These are phyloP conservation scores for Termitomyces sp. DNA, from an alignment of 768 basidiomycete species.

Conservation along the genomic window DNA sequence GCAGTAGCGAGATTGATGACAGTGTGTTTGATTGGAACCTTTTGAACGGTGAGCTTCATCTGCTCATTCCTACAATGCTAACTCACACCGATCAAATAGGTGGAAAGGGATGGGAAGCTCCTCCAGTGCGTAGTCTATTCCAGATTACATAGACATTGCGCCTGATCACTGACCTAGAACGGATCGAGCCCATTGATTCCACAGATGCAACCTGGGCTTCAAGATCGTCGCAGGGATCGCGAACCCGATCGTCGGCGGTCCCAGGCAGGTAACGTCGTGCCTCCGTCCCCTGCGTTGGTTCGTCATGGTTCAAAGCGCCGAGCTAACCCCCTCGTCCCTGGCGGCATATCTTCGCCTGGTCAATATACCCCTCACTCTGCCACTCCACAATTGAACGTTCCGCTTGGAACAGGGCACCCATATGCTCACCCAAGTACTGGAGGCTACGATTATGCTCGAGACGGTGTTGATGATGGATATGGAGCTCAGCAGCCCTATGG, in stretches of 20 bases:
- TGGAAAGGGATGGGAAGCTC: constrained; percentile 93
- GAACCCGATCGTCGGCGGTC: constrained; percentile 62
- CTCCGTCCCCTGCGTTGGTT: constrained; percentile 76
- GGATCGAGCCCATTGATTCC: constrained; percentile 57
- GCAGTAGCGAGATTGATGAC: constrained; percentile 86
- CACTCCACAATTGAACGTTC: constrained; percentile 70
- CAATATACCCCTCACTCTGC: constrained; percentile 69
- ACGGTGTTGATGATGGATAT: constrained; percentile 52
- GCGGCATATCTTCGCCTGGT: constrained; percentile 39
- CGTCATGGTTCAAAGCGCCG: constrained; percentile 73
- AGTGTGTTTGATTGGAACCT: constrained; percentile 96
- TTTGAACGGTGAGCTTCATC: constrained; percentile 58
- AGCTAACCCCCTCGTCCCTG: constrained; percentile 53
- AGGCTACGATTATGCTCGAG: constrained; percentile 53
- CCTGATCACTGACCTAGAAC: constrained; percentile 30
- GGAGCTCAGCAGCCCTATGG: constrained; percentile 55
- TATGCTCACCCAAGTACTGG: constrained; percentile 59
- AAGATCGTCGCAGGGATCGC: constrained; percentile 58
- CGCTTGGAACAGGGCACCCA: constrained; percentile 56
- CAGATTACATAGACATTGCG: constrained; percentile 1
- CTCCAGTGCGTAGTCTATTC: constrained; percentile 46
- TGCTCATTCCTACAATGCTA: not conserved
- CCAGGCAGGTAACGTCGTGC: constrained; percentile 50
- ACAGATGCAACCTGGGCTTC: constrained; percentile 49
- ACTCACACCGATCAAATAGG: constrained; percentile 34